phyloP scores from a whole-genome alignment of 345 rosid genomes.

The Gossypium australe region DNA sequence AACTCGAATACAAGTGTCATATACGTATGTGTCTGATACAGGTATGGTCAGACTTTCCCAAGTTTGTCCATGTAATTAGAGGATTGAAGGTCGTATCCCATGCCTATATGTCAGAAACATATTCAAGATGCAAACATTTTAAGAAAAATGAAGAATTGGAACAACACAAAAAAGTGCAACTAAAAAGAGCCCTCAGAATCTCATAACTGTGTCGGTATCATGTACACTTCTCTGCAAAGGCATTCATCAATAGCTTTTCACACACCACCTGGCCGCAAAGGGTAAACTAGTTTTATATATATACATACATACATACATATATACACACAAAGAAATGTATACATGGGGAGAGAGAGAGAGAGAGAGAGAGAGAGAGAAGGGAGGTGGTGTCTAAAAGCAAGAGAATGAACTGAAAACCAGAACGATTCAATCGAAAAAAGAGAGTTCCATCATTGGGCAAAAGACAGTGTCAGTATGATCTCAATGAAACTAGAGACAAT shows the following conservation, averaged over 20 bases:
- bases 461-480: not conserved
- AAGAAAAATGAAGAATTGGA: not conserved
- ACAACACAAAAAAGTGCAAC: not conserved
- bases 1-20: too few relatives aligned
- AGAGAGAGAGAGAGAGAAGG: conserved; percentile 10
- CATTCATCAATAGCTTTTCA: conserved; percentile 12
- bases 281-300: not conserved
- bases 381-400: conserved; percentile 9
- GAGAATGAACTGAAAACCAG: conserved; percentile 8
- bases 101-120: not conserved
- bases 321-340: conserved; percentile 1
- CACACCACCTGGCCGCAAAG: conserved; percentile 9
- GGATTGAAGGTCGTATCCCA: not conserved
- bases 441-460: conserved; percentile 27
- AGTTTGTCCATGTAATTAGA: not conserved
- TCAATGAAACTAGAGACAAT: not conserved
- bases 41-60: too few relatives aligned
- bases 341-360: not conserved
- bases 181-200: conserved; percentile 12
- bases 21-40: too few relatives aligned
- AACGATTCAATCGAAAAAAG: conserved; percentile 6
- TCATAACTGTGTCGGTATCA: not conserved
- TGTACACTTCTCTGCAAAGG: not conserved
- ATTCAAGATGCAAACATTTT: not conserved
- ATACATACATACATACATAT: conserved; percentile 1